These are phyloP conservation scores for Pseudogymnoascus sp. DNA, from an alignment of 2,329 filamentous ascomycete genomes.

Conservation along the genomic window DNA sequence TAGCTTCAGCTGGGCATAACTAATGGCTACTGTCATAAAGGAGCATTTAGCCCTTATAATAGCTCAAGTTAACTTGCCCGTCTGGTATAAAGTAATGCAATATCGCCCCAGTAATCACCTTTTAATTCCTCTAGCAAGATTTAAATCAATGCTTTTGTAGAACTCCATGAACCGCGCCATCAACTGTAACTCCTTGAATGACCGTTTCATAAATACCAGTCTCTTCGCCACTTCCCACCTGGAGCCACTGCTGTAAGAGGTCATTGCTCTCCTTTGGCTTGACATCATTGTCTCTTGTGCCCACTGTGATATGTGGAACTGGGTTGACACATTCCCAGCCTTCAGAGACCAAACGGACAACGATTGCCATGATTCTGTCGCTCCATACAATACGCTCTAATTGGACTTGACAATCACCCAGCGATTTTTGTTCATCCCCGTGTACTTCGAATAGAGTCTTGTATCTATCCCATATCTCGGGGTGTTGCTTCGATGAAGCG, in stretches of 20 bases:
- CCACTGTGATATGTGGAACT: constrained; percentile 82
- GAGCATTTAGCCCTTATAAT: neutral
- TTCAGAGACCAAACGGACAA: constrained; percentile 62
- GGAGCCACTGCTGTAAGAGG: constrained; percentile 67
- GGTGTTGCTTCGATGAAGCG: constrained; percentile 49
- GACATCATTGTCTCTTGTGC: constrained; percentile 64
- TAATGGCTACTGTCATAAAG: neutral
- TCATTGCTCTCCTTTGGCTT: constrained; percentile 96
- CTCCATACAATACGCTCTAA: constrained; percentile 75
- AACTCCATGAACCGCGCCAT: constrained; percentile 26
- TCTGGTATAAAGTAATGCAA: neutral
- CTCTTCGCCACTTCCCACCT: constrained; percentile 39
- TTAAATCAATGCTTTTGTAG: constrained; percentile 11
- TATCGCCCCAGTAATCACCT: neutral
- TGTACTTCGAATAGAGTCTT: constrained; percentile 45
- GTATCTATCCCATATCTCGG: constrained; percentile 71
- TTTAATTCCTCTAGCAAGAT: neutral
- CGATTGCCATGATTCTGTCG: constrained; percentile 80
- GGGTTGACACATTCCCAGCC: constrained; percentile 66
- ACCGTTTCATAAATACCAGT: constrained; percentile 26
- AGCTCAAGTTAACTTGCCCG: neutral
- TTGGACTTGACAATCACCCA: constrained; percentile 58
- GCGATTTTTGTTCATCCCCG: constrained; percentile 38
- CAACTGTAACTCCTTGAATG: constrained; percentile 23
- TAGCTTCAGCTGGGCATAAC: neutral